phyloP scores from a whole-genome alignment of 805 yeast genomes.

The Nakazawaea molendinolei region DNA sequence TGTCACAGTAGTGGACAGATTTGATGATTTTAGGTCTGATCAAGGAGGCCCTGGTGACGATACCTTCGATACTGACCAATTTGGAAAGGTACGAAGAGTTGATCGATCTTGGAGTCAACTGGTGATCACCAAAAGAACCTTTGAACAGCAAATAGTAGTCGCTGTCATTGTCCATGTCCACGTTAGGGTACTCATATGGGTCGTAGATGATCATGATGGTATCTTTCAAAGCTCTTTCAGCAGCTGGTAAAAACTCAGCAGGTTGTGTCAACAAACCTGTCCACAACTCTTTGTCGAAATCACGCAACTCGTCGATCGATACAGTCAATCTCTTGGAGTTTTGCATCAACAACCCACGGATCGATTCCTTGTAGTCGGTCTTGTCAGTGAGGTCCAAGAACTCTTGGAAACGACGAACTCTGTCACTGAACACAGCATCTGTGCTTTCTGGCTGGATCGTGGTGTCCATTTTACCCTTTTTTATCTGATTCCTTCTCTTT shows the following conservation, averaged over 20 bases:
- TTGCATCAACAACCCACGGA: conserved; percentile 65
- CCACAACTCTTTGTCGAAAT: conserved; percentile 76
- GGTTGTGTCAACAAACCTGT: conserved; percentile 68
- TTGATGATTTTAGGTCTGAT: conserved; percentile 89
- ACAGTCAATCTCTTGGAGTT: conserved; percentile 63
- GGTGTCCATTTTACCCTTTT: conserved; percentile 5
- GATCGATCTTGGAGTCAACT: conserved; percentile 82
- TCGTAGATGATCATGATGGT: conserved; percentile 69
- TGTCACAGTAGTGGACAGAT: conserved; percentile 89
- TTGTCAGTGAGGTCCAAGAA: conserved; percentile 54
- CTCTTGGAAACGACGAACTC: conserved; percentile 84
- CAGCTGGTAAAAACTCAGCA: conserved; percentile 81
- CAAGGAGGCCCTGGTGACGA: conserved; percentile 87
- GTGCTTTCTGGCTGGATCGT: conserved; percentile 18
- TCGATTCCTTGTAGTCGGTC: conserved; percentile 60
- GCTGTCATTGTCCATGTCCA: conserved; percentile 51
- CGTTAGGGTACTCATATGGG: conserved; percentile 44
- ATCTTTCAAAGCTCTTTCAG: conserved; percentile 80
- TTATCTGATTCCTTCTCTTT: conserved; percentile 14
- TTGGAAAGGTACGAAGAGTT: conserved; percentile 71
- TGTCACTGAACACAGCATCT: conserved; percentile 56
- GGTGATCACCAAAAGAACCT: conserved; percentile 88
- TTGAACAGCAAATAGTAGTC: conserved; percentile 72
- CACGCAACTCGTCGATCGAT: conserved; percentile 81
- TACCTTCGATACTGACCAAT: conserved; percentile 87